phyloP scores from a whole-genome alignment of 805 yeast genomes.

The Groenewaldozyma tartarivorans region DNA sequence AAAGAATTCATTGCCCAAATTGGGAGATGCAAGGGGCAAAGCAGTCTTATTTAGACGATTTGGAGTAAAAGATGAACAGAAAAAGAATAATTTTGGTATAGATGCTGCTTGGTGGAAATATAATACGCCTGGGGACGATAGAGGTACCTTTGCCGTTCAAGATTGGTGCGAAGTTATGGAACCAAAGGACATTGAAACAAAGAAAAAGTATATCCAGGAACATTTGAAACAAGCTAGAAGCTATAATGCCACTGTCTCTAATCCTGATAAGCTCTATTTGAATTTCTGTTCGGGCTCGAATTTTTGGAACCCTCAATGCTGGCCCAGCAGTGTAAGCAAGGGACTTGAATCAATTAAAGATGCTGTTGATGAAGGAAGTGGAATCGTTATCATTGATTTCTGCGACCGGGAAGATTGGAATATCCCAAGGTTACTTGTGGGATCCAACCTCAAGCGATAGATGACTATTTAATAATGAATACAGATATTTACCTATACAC shows the following conservation, averaged over 20 bases:
- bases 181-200: slow-evolving; percentile 44
- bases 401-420: slow-evolving; percentile 55
- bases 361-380: slow-evolving; percentile 39
- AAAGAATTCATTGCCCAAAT: slow-evolving; percentile 42
- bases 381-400: slow-evolving; percentile 60
- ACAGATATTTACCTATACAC: no score
- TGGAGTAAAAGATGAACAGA: slow-evolving; percentile 42
- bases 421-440: slow-evolving; percentile 38
- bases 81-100: slow-evolving; percentile 42
- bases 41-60: slow-evolving; percentile 59
- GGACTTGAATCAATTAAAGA: slow-evolving; percentile 29
- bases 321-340: slow-evolving; percentile 62
- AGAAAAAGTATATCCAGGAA: slow-evolving; percentile 47
- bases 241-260: slow-evolving; percentile 34
- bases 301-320: slow-evolving; percentile 58
- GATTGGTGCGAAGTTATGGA: slow-evolving; percentile 60
- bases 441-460: neutral
- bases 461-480: no score
- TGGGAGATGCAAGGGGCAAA: slow-evolving; percentile 61
- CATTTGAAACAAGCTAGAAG: slow-evolving; percentile 45
- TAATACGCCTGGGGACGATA: slow-evolving; percentile 56
- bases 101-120: slow-evolving; percentile 60
- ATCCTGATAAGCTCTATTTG: slow-evolving; percentile 43
- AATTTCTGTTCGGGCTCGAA: slow-evolving; percentile 70
- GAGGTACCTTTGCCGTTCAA: slow-evolving; percentile 55